phyloP scores from a whole-genome alignment of 768 basidiomycete species.

The Cantharellus cinnabarinus region DNA sequence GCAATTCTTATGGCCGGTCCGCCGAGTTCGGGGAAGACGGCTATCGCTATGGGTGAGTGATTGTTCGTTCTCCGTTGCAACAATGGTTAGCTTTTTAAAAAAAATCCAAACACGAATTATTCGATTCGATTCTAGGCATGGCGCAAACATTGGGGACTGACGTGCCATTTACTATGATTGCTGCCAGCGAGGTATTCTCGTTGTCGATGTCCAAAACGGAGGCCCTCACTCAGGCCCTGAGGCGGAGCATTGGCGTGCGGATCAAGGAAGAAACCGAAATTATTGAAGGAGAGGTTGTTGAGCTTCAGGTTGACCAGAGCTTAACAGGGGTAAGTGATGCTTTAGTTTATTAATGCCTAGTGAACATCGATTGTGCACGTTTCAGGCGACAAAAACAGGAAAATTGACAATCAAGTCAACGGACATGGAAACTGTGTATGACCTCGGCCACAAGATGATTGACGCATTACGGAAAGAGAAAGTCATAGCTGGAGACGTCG shows the following conservation, averaged over 20 bases:
- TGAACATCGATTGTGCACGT: neutral
- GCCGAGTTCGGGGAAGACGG: conserved; percentile 93
- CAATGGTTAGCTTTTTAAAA: neutral
- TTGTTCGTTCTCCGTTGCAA: neutral
- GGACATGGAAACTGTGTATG: conserved; percentile 99
- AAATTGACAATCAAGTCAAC: conserved; percentile 95
- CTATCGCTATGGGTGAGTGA: conserved; percentile 76
- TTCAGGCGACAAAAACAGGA: conserved; percentile 88
- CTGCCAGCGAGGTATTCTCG: conserved; percentile 94
- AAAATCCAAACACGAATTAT: neutral
- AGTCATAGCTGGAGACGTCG: conserved; percentile 77
- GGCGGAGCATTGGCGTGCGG: conserved; percentile 87
- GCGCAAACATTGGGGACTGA: conserved; percentile 85
- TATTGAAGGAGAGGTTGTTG: conserved; percentile 94
- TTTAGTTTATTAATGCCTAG: neutral
- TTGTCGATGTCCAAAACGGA: conserved; percentile 98
- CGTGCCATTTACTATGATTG: conserved; percentile 96
- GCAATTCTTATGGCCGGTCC: conserved; percentile 96
- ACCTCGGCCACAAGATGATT: conserved; percentile 98
- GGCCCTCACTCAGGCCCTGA: conserved; percentile 88
- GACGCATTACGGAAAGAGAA: conserved; percentile 95
- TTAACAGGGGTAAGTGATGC: conserved; percentile 58
- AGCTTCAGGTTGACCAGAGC: conserved; percentile 95
- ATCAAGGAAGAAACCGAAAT: conserved; percentile 97
- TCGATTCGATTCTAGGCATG: conserved; percentile 41